Conservation (phyloP, 306 rosid species). For the Citrullus mucosospermus region DNA sequence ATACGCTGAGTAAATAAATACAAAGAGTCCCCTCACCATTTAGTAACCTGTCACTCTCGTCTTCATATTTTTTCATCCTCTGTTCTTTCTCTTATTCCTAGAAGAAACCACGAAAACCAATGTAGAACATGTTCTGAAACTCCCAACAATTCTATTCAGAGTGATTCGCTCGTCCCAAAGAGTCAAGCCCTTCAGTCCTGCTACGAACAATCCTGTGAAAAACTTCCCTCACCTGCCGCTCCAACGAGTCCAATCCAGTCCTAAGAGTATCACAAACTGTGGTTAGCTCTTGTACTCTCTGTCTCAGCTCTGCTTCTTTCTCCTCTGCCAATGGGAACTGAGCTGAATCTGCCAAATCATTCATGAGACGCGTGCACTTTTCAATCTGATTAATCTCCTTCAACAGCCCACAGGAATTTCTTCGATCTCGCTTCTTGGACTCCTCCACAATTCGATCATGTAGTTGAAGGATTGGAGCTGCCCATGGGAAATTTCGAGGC, state of each 20-base stretch:
- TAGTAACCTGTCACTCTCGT: neutral
- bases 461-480: slow-evolving; percentile 39
- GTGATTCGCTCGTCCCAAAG: slow-evolving; percentile 28
- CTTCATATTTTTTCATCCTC: slow-evolving; percentile 12
- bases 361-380: slow-evolving; percentile 51
- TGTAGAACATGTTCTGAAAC: neutral
- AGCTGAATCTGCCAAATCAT: slow-evolving; percentile 51
- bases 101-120: slow-evolving; percentile 9
- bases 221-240: slow-evolving; percentile 72
- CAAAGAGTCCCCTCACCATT: slow-evolving; percentile 6
- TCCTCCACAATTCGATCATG: slow-evolving; percentile 75
- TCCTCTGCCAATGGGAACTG: slow-evolving; percentile 64
- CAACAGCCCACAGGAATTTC: slow-evolving; percentile 52
- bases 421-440: slow-evolving; percentile 66
- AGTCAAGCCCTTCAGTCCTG: slow-evolving; percentile 67
- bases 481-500: slow-evolving; percentile 53
- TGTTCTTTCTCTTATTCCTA: slow-evolving; percentile 10
- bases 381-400: slow-evolving; percentile 80
- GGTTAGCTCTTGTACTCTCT: slow-evolving; percentile 54
- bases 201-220: slow-evolving; percentile 65
- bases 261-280: slow-evolving; percentile 34
- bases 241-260: slow-evolving; percentile 69
- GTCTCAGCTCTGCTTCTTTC: slow-evolving; percentile 48
- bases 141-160: slow-evolving; percentile 17
- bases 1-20: slow-evolving; percentile 8